A percentile compares a stretch with the other conserved stretches of the same genome.
phyloP scores from a whole-genome alignment of 176 grass and related monocot genomes.

The Zizania latifolia region DNA sequence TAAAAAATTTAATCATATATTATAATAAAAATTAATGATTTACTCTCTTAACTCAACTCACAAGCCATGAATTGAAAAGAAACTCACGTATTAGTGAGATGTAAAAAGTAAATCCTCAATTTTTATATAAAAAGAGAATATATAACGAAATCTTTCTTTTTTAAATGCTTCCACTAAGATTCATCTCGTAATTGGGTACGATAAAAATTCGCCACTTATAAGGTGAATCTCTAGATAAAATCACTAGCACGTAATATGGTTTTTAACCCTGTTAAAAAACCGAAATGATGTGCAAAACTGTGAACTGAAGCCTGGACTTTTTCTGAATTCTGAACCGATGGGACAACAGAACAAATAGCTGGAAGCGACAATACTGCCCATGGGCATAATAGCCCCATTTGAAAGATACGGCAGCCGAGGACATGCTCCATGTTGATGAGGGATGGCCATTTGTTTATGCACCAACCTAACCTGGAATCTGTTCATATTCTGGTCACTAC shows the following conservation, averaged over 20 bases:
- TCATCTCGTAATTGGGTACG: not conserved
- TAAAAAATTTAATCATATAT: too few relatives aligned
- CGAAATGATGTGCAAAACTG: too few relatives aligned
- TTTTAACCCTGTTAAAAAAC: not conserved
- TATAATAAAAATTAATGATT: too few relatives aligned
- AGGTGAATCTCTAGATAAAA: not conserved
- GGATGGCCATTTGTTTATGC: not conserved
- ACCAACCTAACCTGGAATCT: not conserved
- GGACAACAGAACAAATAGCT: not conserved
- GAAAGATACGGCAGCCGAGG: not conserved
- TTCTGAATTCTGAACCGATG: not conserved
- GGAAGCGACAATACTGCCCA: not conserved
- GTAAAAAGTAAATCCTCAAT: too few relatives aligned
- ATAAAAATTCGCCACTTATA: not conserved
- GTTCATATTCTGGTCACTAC: not conserved
- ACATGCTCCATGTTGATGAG: not conserved
- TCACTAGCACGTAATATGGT: not conserved
- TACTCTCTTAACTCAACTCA: too few relatives aligned
- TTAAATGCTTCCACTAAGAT: too few relatives aligned
- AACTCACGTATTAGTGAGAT: too few relatives aligned
- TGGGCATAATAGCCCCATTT: too few relatives aligned
- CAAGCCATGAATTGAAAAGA: too few relatives aligned
- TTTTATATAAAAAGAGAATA: too few relatives aligned
- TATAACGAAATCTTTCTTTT: too few relatives aligned
- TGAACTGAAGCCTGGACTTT: not conserved